A percentile compares a stretch with the other conserved stretches of the same genome.
Evolutionary conservation across 2,329 filamentous ascomycete species (phyloP).

Genomic region (Paramyrothecium sp.): DNA sequence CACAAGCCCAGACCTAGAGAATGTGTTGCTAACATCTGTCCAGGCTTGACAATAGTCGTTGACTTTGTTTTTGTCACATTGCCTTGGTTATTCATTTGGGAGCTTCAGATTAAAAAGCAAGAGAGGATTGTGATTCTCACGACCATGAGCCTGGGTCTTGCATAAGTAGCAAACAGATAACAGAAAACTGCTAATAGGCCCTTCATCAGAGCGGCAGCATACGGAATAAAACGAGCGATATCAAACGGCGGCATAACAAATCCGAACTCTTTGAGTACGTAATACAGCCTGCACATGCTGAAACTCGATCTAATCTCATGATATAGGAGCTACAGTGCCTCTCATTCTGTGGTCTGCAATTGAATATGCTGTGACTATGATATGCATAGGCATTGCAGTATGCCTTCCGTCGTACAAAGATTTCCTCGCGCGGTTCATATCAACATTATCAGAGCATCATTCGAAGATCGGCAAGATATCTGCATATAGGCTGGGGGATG

Average conservation of each 20-base stretch:
- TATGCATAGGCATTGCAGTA: slow-evolving; percentile 38
- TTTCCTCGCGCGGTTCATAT: slow-evolving; percentile 7
- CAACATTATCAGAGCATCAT: neutral
- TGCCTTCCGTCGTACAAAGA: slow-evolving; percentile 33
- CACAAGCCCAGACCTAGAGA: neutral
- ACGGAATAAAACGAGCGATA: slow-evolving; percentile 23
- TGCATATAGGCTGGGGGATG: neutral
- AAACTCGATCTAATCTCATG: slow-evolving; percentile 1
- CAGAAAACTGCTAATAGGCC: neutral
- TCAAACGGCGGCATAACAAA: slow-evolving; percentile 24
- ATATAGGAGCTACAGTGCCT: slow-evolving; percentile 29
- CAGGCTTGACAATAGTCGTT: slow-evolving; percentile 12
- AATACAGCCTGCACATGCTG: rapidly evolving
- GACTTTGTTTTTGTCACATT: slow-evolving; percentile 39
- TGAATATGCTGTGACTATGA: slow-evolving; percentile 35
- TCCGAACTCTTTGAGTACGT: slow-evolving; percentile 16
- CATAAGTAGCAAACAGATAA: slow-evolving; percentile 23
- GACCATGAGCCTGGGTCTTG: slow-evolving; percentile 40
- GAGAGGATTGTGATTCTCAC: slow-evolving; percentile 42
- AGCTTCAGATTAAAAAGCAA: slow-evolving; percentile 40
- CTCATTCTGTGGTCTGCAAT: slow-evolving; percentile 36
- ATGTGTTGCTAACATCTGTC: neutral
- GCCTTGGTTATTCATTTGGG: slow-evolving; percentile 44
- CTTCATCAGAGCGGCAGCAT: slow-evolving; percentile 19
- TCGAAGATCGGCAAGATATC: neutral